Evolutionary conservation across 805 yeast species (phyloP), one percentile per base, ranked within the genome.

Genomic region (Metschnikowia cerradonensis): DNA sequence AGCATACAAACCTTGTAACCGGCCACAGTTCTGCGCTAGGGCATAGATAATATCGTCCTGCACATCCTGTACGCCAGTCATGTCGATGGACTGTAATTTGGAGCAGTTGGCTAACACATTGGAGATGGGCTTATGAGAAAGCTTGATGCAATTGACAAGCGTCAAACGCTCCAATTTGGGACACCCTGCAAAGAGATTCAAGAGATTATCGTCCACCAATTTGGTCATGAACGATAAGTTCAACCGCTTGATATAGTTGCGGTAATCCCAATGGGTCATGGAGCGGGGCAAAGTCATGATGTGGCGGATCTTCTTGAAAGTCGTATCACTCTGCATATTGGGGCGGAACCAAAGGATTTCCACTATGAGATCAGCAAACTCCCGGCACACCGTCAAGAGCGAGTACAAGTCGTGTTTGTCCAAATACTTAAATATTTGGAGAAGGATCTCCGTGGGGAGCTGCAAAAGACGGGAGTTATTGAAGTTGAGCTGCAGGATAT

Each of bases 281-380:
- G 54, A 63, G 48, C 73, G 67, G 17, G 82, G 80, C 41, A 71
- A 71, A 47, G 58, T 61, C 77, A 86, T 78, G 40, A 89, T 81
- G 41, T 73, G 69, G 44, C 78, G 71, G 45, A 90, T 77, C 53
- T 79, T 79, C 41, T 67, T 67, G 56, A 82, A 78, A 2, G 83
- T 73, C 2, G 64, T 52, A 42, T 73, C 76, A 52, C 75, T 73
- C 54, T 78, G 80, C 66, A 88, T 76, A 40, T 80, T 80, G 3
- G 97, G 97, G 52, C 98, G 79, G 63, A 88, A 88, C 95, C 97
- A 91, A 31, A 91, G 71, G 39, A 85, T 75, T 60, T 88, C 96
- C 10, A 90, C 82, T 13, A 88, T 82, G 39, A 88, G 73, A 57
- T 82, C 80, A 10, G 90, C 87, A 86, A 96, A 90, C 53, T 83